Evolutionary conservation across 495 filamentous ascomycete genomes (phyloP).

Genomic region (Aspergillus wentii): DNA sequence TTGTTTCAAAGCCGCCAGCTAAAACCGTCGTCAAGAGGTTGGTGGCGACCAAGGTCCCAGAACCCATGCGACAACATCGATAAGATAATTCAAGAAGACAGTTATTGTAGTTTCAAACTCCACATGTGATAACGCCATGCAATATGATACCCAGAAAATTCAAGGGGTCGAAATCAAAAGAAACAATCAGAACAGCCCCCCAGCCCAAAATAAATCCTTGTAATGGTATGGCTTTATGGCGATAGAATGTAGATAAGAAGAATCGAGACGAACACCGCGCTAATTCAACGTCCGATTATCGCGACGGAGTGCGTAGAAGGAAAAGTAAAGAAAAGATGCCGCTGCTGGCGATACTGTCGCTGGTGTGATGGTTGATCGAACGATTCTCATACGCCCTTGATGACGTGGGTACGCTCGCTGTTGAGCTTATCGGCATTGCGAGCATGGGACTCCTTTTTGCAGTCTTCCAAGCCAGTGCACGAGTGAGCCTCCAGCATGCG

Average conservation of each 20-base stretch:
- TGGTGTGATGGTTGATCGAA: neutral
- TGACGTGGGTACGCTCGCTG: slow-evolving; percentile 72
- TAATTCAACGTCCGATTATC: slow-evolving; percentile 18
- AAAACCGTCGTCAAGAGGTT: slow-evolving; percentile 5
- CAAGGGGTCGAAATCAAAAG: neutral
- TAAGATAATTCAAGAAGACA: slow-evolving; percentile 1
- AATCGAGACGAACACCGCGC: slow-evolving; percentile 26
- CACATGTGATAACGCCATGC: slow-evolving; percentile 18
- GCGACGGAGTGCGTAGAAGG: slow-evolving; percentile 2
- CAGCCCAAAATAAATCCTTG: slow-evolving; percentile 1
- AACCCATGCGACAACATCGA: neutral
- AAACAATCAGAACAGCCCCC: neutral
- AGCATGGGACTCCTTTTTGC: slow-evolving; percentile 92
- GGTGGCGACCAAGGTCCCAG: neutral
- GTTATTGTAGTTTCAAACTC: neutral
- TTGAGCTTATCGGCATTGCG: slow-evolving; percentile 89
- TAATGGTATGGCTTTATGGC: no score
- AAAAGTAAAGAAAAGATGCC: slow-evolving; percentile 1
- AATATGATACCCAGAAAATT: slow-evolving; percentile 11
- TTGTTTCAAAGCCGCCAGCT: slow-evolving; percentile 5
- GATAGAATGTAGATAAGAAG: slow-evolving; percentile 5
- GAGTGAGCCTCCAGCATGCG: slow-evolving; percentile 89
- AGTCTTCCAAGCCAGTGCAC: slow-evolving; percentile 91
- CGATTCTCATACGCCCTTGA: slow-evolving; percentile 56
- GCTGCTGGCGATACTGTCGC: neutral